Evolutionary conservation across 2,329 filamentous ascomycete genomes (phyloP).

Genomic region (Trichophyton simii): DNA sequence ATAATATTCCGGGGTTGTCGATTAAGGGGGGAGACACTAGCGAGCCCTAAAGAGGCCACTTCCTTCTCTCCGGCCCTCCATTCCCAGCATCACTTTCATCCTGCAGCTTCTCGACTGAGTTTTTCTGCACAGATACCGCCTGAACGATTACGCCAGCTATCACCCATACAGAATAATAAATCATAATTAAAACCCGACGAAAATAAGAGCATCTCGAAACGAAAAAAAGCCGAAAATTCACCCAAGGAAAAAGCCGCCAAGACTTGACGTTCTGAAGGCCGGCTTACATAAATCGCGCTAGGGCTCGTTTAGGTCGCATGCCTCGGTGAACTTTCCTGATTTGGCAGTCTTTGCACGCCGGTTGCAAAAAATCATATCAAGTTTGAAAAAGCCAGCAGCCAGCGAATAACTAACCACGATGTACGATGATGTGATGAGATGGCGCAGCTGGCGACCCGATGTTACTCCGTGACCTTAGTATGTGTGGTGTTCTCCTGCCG

Average conservation of each 20-base stretch:
- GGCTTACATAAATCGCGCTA: background rate
- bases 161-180: background rate
- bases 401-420: background rate
- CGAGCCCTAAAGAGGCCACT: background rate
- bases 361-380: too few relatives aligned
- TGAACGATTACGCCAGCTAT: background rate
- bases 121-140: background rate
- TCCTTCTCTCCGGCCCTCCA: background rate
- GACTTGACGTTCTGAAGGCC: background rate
- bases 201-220: background rate
- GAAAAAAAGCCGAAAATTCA: background rate
- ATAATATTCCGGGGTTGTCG: background rate
- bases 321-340: conserved; percentile 2
- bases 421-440: background rate
- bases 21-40: background rate
- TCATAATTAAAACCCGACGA: too few relatives aligned
- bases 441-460: too few relatives aligned
- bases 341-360: background rate
- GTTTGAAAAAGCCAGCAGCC: too few relatives aligned
- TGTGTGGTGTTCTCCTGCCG: background rate
- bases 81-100: too few relatives aligned
- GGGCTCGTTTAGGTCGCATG: background rate
- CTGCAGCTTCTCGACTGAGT: background rate
- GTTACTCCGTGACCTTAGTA: too few relatives aligned
- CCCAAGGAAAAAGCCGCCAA: background rate